phyloP scores from a whole-genome alignment of 2,329 filamentous ascomycete genomes.

The Apiospora aurea region DNA sequence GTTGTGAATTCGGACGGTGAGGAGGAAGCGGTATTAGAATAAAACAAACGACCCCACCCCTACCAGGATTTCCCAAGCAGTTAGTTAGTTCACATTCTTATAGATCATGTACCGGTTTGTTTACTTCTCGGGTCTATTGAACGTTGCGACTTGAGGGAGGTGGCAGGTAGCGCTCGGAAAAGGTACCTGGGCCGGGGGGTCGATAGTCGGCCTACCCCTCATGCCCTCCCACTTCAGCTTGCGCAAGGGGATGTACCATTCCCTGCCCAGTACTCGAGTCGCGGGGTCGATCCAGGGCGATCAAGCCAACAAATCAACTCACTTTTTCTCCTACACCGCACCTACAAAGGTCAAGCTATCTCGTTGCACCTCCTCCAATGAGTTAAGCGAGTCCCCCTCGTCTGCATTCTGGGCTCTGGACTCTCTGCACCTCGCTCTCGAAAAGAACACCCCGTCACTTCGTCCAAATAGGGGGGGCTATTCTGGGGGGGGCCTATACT shows the following conservation, averaged over 20 bases:
- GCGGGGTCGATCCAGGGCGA: constrained; percentile 14
- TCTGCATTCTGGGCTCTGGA: background rate
- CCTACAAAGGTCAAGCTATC: background rate
- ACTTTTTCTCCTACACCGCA: constrained; percentile 9
- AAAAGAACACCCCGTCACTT: background rate
- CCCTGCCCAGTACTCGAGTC: constrained; percentile 14
- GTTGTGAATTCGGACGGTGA: constrained; percentile 8
- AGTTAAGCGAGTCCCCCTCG: constrained; percentile 10
- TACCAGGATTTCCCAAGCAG: constrained; percentile 19
- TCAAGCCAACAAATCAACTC: constrained; percentile 10
- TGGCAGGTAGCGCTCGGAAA: background rate
- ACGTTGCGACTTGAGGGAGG: constrained; percentile 9
- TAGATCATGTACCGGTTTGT: constrained; percentile 19
- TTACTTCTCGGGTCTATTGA: background rate
- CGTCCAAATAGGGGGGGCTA: constrained; percentile 3
- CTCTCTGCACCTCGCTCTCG: background rate
- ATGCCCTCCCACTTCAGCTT: constrained; percentile 4
- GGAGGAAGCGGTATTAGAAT: constrained; percentile 22
- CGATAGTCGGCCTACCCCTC: background rate
- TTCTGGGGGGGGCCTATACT: constrained; percentile 16
- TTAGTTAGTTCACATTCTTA: background rate
- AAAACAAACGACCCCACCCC: constrained; percentile 16
- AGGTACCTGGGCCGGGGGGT: constrained; percentile 2
- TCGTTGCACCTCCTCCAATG: background rate
- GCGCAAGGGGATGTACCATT: constrained; percentile 9